Base-by-base conservation (phyloP, 129 eudicot species). In the Centaurea solstitialis region DNA sequence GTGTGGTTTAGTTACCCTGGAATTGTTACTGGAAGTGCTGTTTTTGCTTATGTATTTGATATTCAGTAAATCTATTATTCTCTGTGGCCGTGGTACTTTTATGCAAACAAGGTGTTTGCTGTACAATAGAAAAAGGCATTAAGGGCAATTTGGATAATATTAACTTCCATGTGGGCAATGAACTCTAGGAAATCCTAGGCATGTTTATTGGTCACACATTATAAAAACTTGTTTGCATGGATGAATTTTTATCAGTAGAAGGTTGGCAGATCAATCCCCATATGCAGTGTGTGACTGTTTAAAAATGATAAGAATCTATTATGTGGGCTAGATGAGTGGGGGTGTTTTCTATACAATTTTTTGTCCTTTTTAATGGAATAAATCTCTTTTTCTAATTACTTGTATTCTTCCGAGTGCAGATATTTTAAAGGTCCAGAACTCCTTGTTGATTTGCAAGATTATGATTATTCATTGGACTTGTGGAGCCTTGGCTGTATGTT, bases 401-500 rank as follows among this genome's bases (percentile, higher is more conserved):
- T 70, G 71, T 66, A 45, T 20, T 68, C 78, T 75, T 57, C 20
- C 78, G 22, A 45, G 47, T 84, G 87, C 89, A 93, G 98, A 87
- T 91, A 93, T 70, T 93, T 89, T 75, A 93, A 93, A 85, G 98
- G 98, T 24, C 98, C 98, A 3, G 98, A 93, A 81, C 92, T 93
- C 70, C 91, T 93, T 72, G 98, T 91, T 30, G 96, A 91, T 86
- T 81, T 93, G 87, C 98, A 90, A 89, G 96, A 91, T 84, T 92
- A 92, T 69, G 97, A 91, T 79, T 90, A 91, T 81, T 93, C 98
- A 5, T 79, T 93, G 84, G 98, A 93, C 79, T 72, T 93, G 78
- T 93, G 98, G 98, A 93, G 98, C 80, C 98, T 93, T 43, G 98
- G 98, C 62, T 91, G 96, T 70, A 93, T 93, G 98, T 91, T 93